phyloP scores from a whole-genome alignment of 2,329 filamentous ascomycete genomes.

The Fusarium chuoi region DNA sequence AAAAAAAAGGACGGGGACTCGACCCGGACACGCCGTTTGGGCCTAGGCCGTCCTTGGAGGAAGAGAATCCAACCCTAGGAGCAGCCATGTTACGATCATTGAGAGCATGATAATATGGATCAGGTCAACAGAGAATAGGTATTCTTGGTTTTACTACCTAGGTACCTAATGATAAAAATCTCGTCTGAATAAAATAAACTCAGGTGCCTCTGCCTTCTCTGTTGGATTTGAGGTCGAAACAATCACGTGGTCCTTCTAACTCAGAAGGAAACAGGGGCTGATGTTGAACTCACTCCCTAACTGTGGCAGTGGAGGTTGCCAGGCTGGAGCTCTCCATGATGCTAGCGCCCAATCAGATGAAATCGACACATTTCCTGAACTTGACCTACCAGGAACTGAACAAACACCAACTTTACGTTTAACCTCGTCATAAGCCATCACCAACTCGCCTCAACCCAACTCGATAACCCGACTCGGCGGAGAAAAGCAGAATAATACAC shows the following conservation, averaged over 20 bases:
- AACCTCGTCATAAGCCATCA: conserved; percentile 31
- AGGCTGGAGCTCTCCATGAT: conserved; percentile 39
- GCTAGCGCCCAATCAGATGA: conserved; percentile 41
- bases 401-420: conserved; percentile 40
- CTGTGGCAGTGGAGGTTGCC: background rate
- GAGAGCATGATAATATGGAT: background rate
- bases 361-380: conserved; percentile 51
- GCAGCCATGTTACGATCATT: conserved; percentile 6
- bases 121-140: background rate
- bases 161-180: background rate
- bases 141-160: background rate
- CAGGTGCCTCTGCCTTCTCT: background rate
- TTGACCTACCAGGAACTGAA: conserved; percentile 43
- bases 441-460: conserved; percentile 16
- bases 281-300: conserved; percentile 2
- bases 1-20: conserved; percentile 24
- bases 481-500: background rate
- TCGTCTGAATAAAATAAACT: background rate
- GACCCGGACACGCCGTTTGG: conserved; percentile 35
- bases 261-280: conserved; percentile 8
- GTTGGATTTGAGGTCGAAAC: background rate
- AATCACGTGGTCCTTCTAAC: conserved; percentile 35
- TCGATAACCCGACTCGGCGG: background rate
- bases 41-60: background rate
- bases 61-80: conserved; percentile 9